phyloP scores from a whole-genome alignment of 2,329 filamentous ascomycete species.

The Fusarium fracticaudum region DNA sequence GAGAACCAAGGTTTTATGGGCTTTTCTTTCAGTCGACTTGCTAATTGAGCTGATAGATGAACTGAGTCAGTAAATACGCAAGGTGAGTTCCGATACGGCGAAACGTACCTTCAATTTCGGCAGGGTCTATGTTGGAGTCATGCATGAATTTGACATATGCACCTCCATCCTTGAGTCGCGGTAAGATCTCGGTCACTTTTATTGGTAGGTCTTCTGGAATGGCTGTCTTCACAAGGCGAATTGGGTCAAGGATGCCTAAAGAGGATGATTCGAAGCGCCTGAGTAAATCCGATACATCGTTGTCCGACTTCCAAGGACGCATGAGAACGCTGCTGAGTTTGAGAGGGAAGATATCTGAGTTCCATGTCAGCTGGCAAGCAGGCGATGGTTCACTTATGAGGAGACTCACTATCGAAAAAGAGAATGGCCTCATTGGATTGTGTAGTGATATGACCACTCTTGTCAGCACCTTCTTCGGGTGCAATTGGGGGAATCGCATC shows the following conservation, averaged over 20 bases:
- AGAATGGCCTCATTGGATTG: conserved; percentile 81
- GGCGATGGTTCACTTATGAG: too few species aligned
- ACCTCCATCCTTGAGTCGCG: conserved; percentile 89
- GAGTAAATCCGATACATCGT: conserved; percentile 61
- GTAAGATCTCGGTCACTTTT: conserved; percentile 82
- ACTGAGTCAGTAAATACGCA: not conserved
- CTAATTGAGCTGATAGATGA: conserved; percentile 58
- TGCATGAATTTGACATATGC: conserved; percentile 88
- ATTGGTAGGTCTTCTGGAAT: conserved; percentile 71
- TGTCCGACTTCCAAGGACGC: conserved; percentile 59
- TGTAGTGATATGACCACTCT: conserved; percentile 84
- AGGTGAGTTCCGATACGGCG: not conserved
- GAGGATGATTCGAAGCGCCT: conserved; percentile 62
- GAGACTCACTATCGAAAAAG: conserved; percentile 83
- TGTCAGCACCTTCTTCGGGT: conserved; percentile 61
- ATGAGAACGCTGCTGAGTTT: conserved; percentile 66
- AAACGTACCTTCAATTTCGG: conserved; percentile 55
- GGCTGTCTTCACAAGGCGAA: conserved; percentile 66
- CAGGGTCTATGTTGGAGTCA: conserved; percentile 49
- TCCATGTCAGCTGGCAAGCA: not conserved
- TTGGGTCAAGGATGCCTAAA: conserved; percentile 61
- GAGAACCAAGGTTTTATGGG: conserved; percentile 91
- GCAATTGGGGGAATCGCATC: conserved; percentile 15
- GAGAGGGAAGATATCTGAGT: conserved; percentile 82
- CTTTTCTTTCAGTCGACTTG: conserved; percentile 71